A percentile compares a stretch with the other conserved stretches of the same genome.
Evolutionary conservation across 352 stramenopile species (phyloP).

Genomic region (Phytophthora fragariae): DNA sequence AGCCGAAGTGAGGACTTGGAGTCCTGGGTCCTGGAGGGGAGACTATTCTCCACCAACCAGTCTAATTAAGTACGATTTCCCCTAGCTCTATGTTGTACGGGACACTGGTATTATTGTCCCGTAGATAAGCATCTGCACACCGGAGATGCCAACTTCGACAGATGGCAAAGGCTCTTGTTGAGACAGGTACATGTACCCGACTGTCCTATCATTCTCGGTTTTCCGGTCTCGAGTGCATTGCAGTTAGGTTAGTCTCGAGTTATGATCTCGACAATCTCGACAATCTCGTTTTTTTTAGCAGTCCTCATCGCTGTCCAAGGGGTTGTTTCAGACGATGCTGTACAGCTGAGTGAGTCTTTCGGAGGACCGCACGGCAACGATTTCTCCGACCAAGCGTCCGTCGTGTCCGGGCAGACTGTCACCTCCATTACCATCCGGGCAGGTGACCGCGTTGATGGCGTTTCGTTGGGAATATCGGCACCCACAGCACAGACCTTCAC

Average conservation of each 20-base stretch:
- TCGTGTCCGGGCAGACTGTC: conserved; percentile 21
- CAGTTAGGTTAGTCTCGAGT: not conserved
- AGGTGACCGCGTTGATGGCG: conserved; percentile 27
- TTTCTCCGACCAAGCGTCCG: conserved; percentile 32
- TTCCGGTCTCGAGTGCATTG: not conserved
- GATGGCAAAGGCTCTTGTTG: not conserved
- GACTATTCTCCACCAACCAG: too few relatives aligned
- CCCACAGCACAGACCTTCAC: conserved; percentile 30
- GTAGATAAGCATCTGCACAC: too few relatives aligned
- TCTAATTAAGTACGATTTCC: too few relatives aligned
- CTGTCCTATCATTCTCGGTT: not conserved
- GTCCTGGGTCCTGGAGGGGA: too few relatives aligned
- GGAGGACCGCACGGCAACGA: conserved; percentile 30
- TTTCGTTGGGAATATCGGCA: conserved; percentile 20
- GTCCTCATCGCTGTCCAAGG: conserved; percentile 1
- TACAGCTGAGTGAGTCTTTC: conserved; percentile 32
- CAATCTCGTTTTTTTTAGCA: not conserved
- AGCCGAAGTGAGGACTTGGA: too few relatives aligned
- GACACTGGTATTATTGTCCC: too few relatives aligned
- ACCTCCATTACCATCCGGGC: conserved; percentile 22
- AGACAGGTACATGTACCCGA: not conserved
- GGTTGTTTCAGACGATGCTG: conserved; percentile 10
- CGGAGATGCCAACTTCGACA: too few relatives aligned
- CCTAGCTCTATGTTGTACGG: too few relatives aligned
- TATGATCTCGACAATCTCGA: not conserved